Conservation (phyloP, 768 basidiomycete species). For the Holtermanniella nyarrowii region DNA sequence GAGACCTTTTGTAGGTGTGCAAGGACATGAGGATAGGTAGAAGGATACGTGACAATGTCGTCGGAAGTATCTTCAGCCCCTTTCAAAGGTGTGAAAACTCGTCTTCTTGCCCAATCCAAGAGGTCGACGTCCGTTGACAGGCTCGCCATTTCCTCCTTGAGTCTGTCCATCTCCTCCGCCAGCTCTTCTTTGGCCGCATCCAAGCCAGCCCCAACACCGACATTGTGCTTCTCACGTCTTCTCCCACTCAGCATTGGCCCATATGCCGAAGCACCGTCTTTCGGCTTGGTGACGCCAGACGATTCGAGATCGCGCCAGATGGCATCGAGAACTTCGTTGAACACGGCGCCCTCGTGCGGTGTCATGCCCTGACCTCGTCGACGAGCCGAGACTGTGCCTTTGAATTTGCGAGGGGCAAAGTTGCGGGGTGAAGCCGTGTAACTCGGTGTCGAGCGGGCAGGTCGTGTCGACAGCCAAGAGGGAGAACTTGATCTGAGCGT, state of each 20-base stretch:
- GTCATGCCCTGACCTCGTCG: constrained; percentile 12
- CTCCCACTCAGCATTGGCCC: background rate
- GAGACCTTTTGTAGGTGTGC: constrained; percentile 67
- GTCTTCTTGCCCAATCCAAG: constrained; percentile 20
- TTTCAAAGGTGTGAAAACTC: constrained; percentile 11
- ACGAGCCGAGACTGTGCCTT: background rate
- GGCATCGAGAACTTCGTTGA: constrained; percentile 14
- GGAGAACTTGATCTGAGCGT: background rate
- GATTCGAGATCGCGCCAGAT: constrained; percentile 18
- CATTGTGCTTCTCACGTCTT: background rate
- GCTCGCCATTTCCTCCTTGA: constrained; percentile 31
- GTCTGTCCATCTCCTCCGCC: constrained; percentile 20
- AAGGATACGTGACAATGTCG: constrained; percentile 30
- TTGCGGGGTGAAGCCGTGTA: background rate
- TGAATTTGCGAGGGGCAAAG: background rate
- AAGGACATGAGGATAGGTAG: constrained; percentile 64
- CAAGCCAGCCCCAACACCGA: background rate
- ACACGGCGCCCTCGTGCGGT: constrained; percentile 13
- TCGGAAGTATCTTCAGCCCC: background rate
- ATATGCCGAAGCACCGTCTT: background rate
- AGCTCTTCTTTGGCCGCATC: constrained; percentile 13
- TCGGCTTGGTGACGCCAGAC: background rate
- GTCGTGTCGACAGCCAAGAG: background rate
- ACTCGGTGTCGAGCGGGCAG: too few relatives aligned
- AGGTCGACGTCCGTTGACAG: constrained; percentile 21